A percentile compares a stretch with the other conserved stretches of the same genome.
phyloP scores from a whole-genome alignment of 805 yeast genomes.

The Candida nitratophila region DNA sequence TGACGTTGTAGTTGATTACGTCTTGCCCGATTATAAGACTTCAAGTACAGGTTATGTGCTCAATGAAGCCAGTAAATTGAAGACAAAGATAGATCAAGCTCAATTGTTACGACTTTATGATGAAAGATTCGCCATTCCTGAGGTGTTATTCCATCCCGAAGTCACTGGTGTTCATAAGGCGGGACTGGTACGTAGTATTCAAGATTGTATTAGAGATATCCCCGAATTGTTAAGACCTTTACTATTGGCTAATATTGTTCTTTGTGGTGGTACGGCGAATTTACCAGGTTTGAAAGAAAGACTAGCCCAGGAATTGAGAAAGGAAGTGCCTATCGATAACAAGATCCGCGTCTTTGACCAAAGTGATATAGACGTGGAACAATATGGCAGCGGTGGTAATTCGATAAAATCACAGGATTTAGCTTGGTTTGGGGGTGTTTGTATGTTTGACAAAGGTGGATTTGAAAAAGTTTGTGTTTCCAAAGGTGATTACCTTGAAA shows the following conservation, averaged over 20 bases:
- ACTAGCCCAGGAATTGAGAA: constrained; percentile 51
- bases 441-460: constrained; percentile 38
- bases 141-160: constrained; percentile 78
- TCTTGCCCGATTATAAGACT: constrained; percentile 81
- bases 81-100: constrained; percentile 1
- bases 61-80: constrained; percentile 3
- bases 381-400: neutral
- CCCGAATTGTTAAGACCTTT: constrained; percentile 74
- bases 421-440: constrained; percentile 54
- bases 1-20: constrained; percentile 55
- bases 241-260: constrained; percentile 67
- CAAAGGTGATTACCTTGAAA: constrained; percentile 76
- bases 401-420: constrained; percentile 27
- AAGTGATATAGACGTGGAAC: constrained; percentile 8
- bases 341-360: constrained; percentile 41
- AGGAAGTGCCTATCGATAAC: constrained; percentile 69
- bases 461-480: constrained; percentile 53
- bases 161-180: constrained; percentile 71
- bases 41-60: constrained; percentile 66
- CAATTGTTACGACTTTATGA: constrained; percentile 68
- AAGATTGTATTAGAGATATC: constrained; percentile 58
- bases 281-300: constrained; percentile 63
- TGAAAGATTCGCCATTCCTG: constrained; percentile 87
- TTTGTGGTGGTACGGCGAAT: constrained; percentile 78
- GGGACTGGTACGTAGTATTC: constrained; percentile 66